Evolutionary conservation across 257 asterid genomes (phyloP).

Genomic region (Solanum medicagineum): DNA sequence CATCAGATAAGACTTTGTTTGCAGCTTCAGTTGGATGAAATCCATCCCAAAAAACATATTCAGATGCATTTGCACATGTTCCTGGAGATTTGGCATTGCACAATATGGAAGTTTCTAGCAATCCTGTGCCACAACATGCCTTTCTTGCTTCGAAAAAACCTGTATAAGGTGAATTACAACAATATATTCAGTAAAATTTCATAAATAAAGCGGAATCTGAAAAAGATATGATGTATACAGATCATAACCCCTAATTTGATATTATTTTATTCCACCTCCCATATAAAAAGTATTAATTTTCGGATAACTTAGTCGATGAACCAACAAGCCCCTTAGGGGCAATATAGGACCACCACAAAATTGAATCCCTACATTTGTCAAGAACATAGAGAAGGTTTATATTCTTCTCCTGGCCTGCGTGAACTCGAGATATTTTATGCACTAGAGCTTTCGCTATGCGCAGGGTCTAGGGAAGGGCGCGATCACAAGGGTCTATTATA

Average conservation of each 20-base stretch:
- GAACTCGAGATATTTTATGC: not conserved
- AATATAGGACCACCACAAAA: not conserved
- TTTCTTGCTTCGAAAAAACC: constrained; percentile 87
- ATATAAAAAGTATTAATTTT: too few relatives aligned
- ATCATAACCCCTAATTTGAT: too few relatives aligned
- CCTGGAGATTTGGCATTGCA: constrained; percentile 70
- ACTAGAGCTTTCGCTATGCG: not conserved
- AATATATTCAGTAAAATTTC: not conserved
- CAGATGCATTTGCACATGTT: constrained; percentile 69
- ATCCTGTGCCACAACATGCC: constrained; percentile 82
- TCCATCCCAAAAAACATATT: constrained; percentile 83
- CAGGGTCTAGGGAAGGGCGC: too few relatives aligned
- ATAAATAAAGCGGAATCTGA: not conserved
- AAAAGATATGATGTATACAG: too few relatives aligned
- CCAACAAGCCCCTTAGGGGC: not conserved
- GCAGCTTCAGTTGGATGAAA: constrained; percentile 84
- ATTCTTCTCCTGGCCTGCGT: not conserved
- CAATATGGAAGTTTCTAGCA: constrained; percentile 64
- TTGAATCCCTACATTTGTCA: not conserved
- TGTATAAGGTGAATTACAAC: not conserved
- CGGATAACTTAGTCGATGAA: too few relatives aligned
- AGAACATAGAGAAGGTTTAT: not conserved
- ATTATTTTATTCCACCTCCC: too few relatives aligned
- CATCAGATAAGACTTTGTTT: constrained; percentile 55
- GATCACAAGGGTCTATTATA: too few relatives aligned